Evolutionary conservation across 1,284 basidiomycete genomes (phyloP), one percentile per base, ranked within the genome.

Genomic region (Cutaneotrichosporon mucoides): DNA sequence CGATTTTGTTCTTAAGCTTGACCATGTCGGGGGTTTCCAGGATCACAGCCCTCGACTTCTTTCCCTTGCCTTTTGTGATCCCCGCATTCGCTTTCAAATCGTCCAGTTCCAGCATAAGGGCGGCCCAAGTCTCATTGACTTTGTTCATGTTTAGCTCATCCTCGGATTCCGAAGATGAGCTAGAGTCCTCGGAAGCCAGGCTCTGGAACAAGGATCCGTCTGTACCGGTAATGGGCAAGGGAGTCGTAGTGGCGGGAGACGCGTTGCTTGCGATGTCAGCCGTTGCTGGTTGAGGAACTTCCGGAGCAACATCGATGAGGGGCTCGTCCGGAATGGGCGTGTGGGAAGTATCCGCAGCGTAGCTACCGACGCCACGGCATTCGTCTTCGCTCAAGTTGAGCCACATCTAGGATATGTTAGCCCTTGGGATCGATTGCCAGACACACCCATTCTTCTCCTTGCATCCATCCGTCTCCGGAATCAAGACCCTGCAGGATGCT

Each of bases 381-480:
- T 90, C 89, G 16, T 85, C 83, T 61, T 87, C 84, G 2, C 83
- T 73, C 66, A 86, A 87, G 73, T 88, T 83, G 4, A 87, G 70
- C 75, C 84, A 86, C 59, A 93, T 81, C 90, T 92, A 5, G 33
- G 8, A 10, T 1, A 63, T 38, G 33, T 67, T 47, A 60, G 59
- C 53, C 64, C 38, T 24, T 24, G 24, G 24, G 24, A 24, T 24
- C 24, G 24, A 24, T 24, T 24, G 24, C 24, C 24, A 24, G 24
- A 75, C 86, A 62, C 68, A 94, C 92, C 92, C 92, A 96, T 70
- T 92, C 89, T 57, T 90, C 82, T n/a, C 90, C 92, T 57, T 94
- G 90, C 16, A 97, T 92, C 44, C 96, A 81, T 6, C 93, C 90
- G 15, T 90, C 80, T 1, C 86, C 72, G 2, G 78, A 68, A 13